Percentiles rank a stretch among this genome's conserved stretches.
These are phyloP conservation scores for Hypericum perforatum DNA, from an alignment of 345 rosid species.

Conservation along the genomic window DNA sequence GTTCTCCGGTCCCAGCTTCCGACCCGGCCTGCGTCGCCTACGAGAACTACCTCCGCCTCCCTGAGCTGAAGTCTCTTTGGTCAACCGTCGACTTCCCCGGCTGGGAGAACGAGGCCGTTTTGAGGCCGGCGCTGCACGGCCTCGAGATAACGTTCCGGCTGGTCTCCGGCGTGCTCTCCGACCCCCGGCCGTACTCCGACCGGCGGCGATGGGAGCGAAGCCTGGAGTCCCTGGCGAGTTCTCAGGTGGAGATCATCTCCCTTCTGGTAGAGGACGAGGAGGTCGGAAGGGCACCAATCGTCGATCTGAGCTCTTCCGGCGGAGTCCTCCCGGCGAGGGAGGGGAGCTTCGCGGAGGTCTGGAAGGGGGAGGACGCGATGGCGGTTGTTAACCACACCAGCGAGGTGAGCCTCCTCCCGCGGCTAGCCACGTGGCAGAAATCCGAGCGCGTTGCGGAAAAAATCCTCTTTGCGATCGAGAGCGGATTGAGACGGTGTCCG, in stretches of 20 bases:
- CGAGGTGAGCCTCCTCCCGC: constrained; percentile 66
- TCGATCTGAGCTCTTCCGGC: constrained; percentile 27
- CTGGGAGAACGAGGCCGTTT: constrained; percentile 54
- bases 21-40: constrained; percentile 51
- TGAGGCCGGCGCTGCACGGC: constrained; percentile 76
- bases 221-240: constrained; percentile 51
- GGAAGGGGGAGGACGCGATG: constrained; percentile 27
- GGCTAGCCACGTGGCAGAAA: constrained; percentile 64
- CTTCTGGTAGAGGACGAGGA: constrained; percentile 46
- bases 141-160: constrained; percentile 80
- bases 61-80: constrained; percentile 57
- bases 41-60: constrained; percentile 68
- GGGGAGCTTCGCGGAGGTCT: constrained; percentile 54
- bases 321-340: constrained; percentile 41
- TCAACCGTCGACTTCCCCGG: constrained; percentile 32
- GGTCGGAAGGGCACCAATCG: constrained; percentile 36
- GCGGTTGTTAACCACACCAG: constrained; percentile 46
- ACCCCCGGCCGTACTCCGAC: constrained; percentile 66
- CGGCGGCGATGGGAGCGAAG: constrained; percentile 61
- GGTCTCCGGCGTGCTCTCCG: constrained; percentile 51
- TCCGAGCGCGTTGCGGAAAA: constrained; percentile 59
- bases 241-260: constrained; percentile 63
- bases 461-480: constrained; percentile 55
- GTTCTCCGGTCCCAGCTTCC: constrained; percentile 27
- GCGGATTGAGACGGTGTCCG: constrained; percentile 65